Conservation (phyloP, 495 filamentous ascomycete genomes). For the Ascobolus immersus region DNA sequence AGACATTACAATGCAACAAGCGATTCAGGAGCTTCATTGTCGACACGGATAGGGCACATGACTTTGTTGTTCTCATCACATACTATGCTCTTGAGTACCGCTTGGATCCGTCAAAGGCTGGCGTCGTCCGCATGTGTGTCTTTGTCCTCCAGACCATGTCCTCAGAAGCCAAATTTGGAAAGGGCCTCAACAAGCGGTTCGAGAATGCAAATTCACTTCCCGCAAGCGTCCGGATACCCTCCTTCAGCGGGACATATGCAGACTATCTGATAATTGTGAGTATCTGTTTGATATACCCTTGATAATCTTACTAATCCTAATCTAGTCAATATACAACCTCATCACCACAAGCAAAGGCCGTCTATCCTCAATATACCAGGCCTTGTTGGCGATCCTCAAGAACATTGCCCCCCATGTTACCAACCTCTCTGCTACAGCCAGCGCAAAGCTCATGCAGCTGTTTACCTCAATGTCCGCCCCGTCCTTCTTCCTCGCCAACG, state of each 20-base stretch:
- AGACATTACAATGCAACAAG: conserved; percentile 91
- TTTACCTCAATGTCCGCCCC: conserved; percentile 90
- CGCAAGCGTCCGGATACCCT: conserved; percentile 45
- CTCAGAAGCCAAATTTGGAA: conserved; percentile 73
- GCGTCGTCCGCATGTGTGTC: conserved; percentile 83
- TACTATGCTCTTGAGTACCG: conserved; percentile 84
- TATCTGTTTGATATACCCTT: conserved; percentile 6
- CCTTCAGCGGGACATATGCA: conserved; percentile 75
- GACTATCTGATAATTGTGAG: conserved; percentile 82
- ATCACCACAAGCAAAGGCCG: conserved; percentile 83
- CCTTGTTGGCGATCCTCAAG: conserved; percentile 73
- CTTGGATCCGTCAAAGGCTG: conserved; percentile 63
- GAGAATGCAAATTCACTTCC: conserved; percentile 76
- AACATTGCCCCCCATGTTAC: conserved; percentile 73
- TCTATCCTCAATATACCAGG: conserved; percentile 76
- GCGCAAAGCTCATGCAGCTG: conserved; percentile 62
- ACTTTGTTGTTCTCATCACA: conserved; percentile 71
- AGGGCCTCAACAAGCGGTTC: conserved; percentile 70
- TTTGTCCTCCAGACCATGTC: conserved; percentile 91
- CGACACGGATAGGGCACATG: conserved; percentile 76
- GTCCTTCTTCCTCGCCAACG: conserved; percentile 81
- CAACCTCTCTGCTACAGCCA: conserved; percentile 43
- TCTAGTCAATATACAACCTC: conserved; percentile 68
- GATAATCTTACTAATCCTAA: not conserved
- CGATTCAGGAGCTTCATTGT: conserved; percentile 91